Evolutionary conservation across 2,329 filamentous ascomycete genomes (phyloP), one percentile per base, ranked within the genome.

Genomic region (Colletotrichum gigasporum): DNA sequence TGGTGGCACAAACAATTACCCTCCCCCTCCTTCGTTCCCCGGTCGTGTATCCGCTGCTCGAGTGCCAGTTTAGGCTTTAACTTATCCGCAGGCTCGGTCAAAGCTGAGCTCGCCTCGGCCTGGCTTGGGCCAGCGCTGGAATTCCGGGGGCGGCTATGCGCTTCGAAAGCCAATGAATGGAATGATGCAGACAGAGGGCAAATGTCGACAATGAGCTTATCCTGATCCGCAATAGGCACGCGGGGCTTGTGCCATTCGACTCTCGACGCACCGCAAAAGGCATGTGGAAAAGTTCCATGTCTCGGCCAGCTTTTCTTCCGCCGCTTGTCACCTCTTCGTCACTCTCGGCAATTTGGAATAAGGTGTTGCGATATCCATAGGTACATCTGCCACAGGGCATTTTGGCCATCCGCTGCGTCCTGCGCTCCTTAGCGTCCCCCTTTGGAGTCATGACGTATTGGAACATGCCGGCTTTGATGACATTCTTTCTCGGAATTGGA

Each of bases 381-480:
- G 30, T 18, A 18, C 24, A 59, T 11, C 34, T 32, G 20, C 28
- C 20, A 24, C 2, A 42, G 16, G n/a, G 30, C 7, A 22, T 14
- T 8, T 4, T 34, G 11, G 20, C 16, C 18, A 2, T 12, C 11
- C 20, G 32, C 22, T 57, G 59, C 28, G 24, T 34, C 22, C 32
- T 39, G 12, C 24, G 24, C 18, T 34, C 20, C 22, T n/a, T 34
- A 28, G 41, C 28, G 30, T n/a, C 48, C 20, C 45, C 45, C 47
- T 35, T 52, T 8, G 32, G 8, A 64, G 61, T 60, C 61, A 64
- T 64, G 55, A 60, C 61, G 55, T 63, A n/a, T 26, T 32, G 12
- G 32, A 60, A 26, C 32, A 48, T 54, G 14, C 47, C 47, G 42
- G 55, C 20, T 32, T 14, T 10, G 32, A 35, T 8, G 6, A 32